Evolutionary conservation across 371 early-diverging fungal genomes (phyloP), one percentile per base, ranked within the genome.

Genomic region (Saksenaea oblongispora): DNA sequence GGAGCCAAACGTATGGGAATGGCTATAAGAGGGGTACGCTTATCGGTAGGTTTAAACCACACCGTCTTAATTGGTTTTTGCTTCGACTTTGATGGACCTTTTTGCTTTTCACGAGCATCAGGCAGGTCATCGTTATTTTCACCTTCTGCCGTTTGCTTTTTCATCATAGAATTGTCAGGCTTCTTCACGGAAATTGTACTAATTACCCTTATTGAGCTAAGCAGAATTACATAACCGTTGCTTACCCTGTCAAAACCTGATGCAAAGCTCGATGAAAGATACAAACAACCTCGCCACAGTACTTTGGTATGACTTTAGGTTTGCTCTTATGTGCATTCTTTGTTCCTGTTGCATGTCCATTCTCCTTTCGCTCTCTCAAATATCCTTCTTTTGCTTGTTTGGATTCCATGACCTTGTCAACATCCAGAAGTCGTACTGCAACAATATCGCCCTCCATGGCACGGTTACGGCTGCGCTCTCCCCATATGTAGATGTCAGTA

Each of bases 401-500:
- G 31, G 71, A 64, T 8, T 59, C 34, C 63, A 75, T 67, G n/a
- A 85, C 70, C 53, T 83, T 85, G 0, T 82, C 83, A 0, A 84
- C 85, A 58, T 83, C 84, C 44, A 93, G 63, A 24, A 94, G 64
- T 61, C 76, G 70, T 1, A 95, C 80, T 15, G 86, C 89, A 7
- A 95, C 96, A 1, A 84, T 61, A 61, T 95, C 95, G 3, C 92
- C 93, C 26, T 91, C 87, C 15, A 95, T 67, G 0, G 95, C 92
- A 15, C 96, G 85, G 74, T 95, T 95, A 41, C 92, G 87, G 42
- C 81, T 75, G 26, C 65, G 69, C 34, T 75, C 72, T 10, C 92
- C 92, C 26, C 83, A 87, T 17, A 94, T 88, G 64, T 87, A 90
- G 4, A 92, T 83, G 66, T 92, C 90, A 10, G 67, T 61, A 41